Base-by-base conservation (phyloP, 1,139 yeast species). In the Magnusiomyces sp. region DNA sequence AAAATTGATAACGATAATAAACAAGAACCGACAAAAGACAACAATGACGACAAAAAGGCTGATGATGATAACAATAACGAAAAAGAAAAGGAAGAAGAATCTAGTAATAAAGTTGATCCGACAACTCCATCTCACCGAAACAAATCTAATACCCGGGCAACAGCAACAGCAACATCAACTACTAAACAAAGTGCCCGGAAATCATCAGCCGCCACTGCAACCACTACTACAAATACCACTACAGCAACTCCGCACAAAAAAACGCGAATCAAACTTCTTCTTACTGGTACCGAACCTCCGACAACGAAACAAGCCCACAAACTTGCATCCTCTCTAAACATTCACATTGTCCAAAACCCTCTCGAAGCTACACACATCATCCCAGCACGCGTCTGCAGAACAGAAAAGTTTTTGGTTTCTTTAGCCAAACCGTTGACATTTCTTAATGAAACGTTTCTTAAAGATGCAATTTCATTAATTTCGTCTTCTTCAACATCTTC, bases 331-430 rank as follows among this genome's bases (percentile, higher is more conserved):
- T 4, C 7, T 4, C 29, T 68, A 11, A 66, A 68, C 1, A 58
- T 71, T 23, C 50, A 54, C 27, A 47, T 64, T 13, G 64, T 61
- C 9, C 62, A 62, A 20, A 61, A 63, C n/a, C 63, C 69, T 1
- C 52, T 51, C 2, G 55, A 43, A 2, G 69, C 68, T 2, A 61
- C 67, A 1, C 62, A 64, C 37, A 52, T 71, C 11, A 64, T 90
- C 16, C 92, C 97, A 0, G 95, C 97, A 1, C 79, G 80, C 54
- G 74, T 83, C 11, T 65, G 84, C 58, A 75, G 97, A 56, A 92
- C 97, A 0, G 95, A 85, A 53, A 92, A 92, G 66, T 90, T 90
- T 61, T 71, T 92, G 36, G 65, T 70, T 33, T 69, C 76, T 1
- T 58, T 77, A 50, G 69, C 77, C 1, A 56, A 56, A 6, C 69